These are phyloP conservation scores for Lycium barbarum DNA, from an alignment of 257 asterid genomes.

Conservation along the genomic window DNA sequence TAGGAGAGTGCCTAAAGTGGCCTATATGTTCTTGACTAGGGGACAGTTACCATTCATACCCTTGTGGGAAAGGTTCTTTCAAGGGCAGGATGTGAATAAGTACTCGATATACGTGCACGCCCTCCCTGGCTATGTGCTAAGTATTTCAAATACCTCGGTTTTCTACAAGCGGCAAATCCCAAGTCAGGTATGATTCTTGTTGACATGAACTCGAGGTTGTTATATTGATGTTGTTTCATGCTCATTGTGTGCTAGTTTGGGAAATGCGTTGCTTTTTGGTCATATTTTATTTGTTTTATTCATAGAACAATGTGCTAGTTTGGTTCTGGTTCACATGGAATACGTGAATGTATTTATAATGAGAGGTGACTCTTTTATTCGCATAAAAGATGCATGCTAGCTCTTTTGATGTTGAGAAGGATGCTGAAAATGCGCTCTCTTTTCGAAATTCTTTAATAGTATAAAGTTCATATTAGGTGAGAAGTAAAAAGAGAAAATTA, in stretches of 20 bases:
- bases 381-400: neutral
- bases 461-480: neutral
- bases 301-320: neutral
- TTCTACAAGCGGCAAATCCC: constrained; percentile 82
- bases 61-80: constrained; percentile 93
- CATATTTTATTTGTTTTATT: constrained; percentile 3
- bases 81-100: constrained; percentile 62
- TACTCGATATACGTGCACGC: constrained; percentile 84
- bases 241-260: constrained; percentile 19
- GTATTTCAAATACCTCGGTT: constrained; percentile 67
- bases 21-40: constrained; percentile 89
- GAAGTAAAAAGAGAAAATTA: neutral
- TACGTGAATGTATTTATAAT: neutral
- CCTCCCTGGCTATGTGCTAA: constrained; percentile 67
- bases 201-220: constrained; percentile 26
- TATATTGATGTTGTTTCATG: constrained; percentile 29
- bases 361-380: neutral
- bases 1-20: constrained; percentile 78
- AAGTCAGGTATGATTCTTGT: constrained; percentile 68
- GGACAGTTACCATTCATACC: constrained; percentile 89
- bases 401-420: neutral
- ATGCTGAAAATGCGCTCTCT: neutral
- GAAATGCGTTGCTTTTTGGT: neutral
- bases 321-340: constrained; percentile 8
- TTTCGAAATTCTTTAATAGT: neutral